Base-by-base conservation (phyloP, 2,329 filamentous ascomycete genomes). In the Beauveria sp. region DNA sequence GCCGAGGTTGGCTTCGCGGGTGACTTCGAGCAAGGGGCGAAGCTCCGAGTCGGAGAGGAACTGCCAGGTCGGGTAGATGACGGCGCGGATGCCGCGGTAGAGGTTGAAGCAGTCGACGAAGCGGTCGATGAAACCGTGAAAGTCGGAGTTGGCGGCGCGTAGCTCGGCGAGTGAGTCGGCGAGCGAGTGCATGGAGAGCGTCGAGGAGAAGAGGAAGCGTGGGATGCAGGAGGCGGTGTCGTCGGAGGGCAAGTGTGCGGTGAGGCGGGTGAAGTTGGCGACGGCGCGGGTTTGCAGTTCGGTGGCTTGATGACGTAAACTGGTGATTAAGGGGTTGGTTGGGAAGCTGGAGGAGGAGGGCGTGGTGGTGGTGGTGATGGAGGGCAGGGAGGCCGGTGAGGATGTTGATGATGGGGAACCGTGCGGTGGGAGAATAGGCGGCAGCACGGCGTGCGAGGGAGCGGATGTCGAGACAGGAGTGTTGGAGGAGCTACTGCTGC, bases 151-250 rank as follows among this genome's bases (percentile, higher is more conserved):
- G 53, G 73, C 73, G 62, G 75, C 72, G 40, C 63, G 53, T 55
- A 75, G 67, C 16, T 75, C 69, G 2, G 67, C 65, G 2, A 82
- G 70, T 2, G 76, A 76, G 59, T 84, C 79, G 64, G 75, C 79
- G 4, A 84, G 72, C 44, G 77, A 73, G 57, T 82, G 79, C 7
- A 81, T 70, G 46, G 78, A 76, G 1, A 80, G 66, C 5, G 75
- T 62, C 20, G 71, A 69, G 5, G 77, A 74, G 66, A 80, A 80
- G n/a, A 80, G 67, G 59, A 79, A 77, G 16, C 76, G 71, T 1
- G 76, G 72, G 22, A 78, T 66, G 44, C 70, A 73, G 53, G 70
- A 70, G 4, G 52, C 63, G 10, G 61, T 66, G 9, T 72, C 69
- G 22, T 72, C 68, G 3, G 65, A 58, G 5, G 63, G 53, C 5